phyloP scores from a whole-genome alignment of 768 basidiomycete species.

The Boletus subcaerulescens region DNA sequence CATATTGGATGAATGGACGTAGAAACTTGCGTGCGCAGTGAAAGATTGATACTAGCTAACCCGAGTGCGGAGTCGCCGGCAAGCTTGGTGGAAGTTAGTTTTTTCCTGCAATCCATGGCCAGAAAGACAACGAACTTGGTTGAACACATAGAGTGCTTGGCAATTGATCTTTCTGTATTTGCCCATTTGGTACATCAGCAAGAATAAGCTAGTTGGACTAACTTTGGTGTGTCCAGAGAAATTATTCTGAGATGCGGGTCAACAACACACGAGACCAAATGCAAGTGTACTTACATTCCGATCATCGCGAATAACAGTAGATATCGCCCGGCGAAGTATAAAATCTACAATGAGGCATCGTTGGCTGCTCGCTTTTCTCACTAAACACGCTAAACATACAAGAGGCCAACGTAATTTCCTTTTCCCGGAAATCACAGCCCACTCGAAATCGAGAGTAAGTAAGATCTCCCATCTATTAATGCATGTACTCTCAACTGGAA shows the following conservation, averaged over 20 bases:
- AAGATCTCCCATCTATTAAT: constrained; percentile 41
- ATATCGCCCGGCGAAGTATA: constrained; percentile 47
- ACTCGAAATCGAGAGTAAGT: constrained; percentile 43
- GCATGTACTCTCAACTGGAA: neutral
- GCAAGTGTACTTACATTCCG: constrained; percentile 38
- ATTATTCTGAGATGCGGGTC: constrained; percentile 20
- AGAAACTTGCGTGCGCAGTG: constrained; percentile 41
- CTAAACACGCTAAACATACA: constrained; percentile 30
- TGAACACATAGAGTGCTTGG: constrained; percentile 46
- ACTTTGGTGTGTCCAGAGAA: constrained; percentile 37
- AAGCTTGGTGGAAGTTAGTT: constrained; percentile 26
- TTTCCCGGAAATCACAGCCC: constrained; percentile 39
- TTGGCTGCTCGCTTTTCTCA: neutral
- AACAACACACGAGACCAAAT: neutral
- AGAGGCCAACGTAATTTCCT: constrained; percentile 47
- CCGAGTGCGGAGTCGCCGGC: constrained; percentile 44
- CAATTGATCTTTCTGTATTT: constrained; percentile 38
- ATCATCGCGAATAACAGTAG: constrained; percentile 42
- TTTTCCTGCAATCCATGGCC: neutral
- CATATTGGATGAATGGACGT: neutral
- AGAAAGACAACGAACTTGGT: constrained; percentile 34
- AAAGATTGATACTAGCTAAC: constrained; percentile 46
- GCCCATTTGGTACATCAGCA: neutral
- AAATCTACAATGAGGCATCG: constrained; percentile 30
- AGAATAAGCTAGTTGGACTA: neutral